Conservation (phyloP, 257 asterid genomes). For the Penstemon davidsonii region DNA sequence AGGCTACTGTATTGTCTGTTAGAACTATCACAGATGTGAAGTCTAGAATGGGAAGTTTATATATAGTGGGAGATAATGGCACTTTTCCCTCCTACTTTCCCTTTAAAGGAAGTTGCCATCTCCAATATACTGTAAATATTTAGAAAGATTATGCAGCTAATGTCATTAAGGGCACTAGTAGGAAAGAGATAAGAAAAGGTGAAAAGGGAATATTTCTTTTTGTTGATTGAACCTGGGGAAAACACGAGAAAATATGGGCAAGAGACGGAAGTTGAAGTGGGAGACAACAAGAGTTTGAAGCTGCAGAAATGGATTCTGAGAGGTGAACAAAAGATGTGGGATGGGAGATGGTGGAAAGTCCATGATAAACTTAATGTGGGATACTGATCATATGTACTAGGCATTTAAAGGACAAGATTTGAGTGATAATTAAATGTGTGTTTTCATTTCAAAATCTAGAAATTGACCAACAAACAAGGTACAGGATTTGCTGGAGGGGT, state of each 20-base stretch:
- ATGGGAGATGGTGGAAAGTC: slow-evolving; percentile 42
- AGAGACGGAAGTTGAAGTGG: slow-evolving; percentile 15
- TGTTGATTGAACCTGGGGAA: too few species aligned
- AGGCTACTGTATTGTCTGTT: not conserved
- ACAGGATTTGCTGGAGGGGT: slow-evolving; percentile 32
- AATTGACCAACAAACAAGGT: slow-evolving; percentile 35
- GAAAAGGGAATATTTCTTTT: not conserved
- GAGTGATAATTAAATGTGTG: slow-evolving; percentile 30
- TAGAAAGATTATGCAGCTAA: slow-evolving; percentile 43
- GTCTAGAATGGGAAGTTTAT: slow-evolving; percentile 23
- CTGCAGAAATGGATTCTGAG: slow-evolving; percentile 11
- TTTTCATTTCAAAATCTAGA: slow-evolving; percentile 30
- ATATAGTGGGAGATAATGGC: slow-evolving; percentile 38
- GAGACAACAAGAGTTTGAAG: not conserved
- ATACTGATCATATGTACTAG: slow-evolving; percentile 10
- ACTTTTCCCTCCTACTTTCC: slow-evolving; percentile 36
- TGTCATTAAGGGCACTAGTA: slow-evolving; percentile 12
- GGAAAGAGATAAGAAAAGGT: not conserved
- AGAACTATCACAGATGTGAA: slow-evolving; percentile 10
- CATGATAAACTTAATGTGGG: slow-evolving; percentile 32
- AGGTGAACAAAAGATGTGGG: not conserved
- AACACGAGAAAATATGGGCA: not conserved
- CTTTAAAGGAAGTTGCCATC: slow-evolving; percentile 37
- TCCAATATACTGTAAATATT: slow-evolving; percentile 21
- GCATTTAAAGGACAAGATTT: slow-evolving; percentile 37